Evolutionary conservation across 192 early-diverging fungal genomes (phyloP), one percentile per base, ranked within the genome.

Genomic region (Coemansia sp.): DNA sequence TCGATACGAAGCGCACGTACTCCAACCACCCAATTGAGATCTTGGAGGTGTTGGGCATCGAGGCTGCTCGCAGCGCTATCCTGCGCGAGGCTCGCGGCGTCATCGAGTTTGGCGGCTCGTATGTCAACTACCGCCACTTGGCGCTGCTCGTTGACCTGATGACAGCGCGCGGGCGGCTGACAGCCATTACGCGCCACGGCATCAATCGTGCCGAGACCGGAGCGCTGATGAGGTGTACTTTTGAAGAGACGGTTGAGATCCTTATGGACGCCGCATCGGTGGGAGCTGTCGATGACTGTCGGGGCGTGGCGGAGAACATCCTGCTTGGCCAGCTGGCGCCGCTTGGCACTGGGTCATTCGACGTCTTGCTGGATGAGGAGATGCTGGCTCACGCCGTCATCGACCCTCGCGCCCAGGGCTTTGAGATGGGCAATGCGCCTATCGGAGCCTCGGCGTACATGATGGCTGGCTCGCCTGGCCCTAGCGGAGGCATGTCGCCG

Each of bases 191-290:
- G 3, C 91, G 97, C 53, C 95, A 98, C 66, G 97, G 97, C 73
- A 99, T 99, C 75, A 99, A 97, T 78, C 87, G 95, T 39, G 90
- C 95, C 16, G 94, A 96, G 67, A 91, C 94, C 2, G 95, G 94
- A 48, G 94, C 93, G 9, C 80, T 99, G 50, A 94, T 96, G 85
- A 88, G 95, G 38, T 92, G 92, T 61, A 95, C 97, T 9, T 99
- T 99, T 60, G 97, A 99, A 83, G 97, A 99, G 83, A 98, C 97
- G 0, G 97, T 99, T 0, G 97, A 99, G 83, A 90, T 97, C 75
- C 86, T 99, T 66, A 91, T 99, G 86, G 95, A 97, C 35, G 94
- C 95, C 4, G 95, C 97, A 5, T 88, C 90, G 38, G 87, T 87
- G 20, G 97, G 95, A 62, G 92, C 95, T 69, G 34, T 94, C 48